Evolutionary conservation across 2,329 filamentous ascomycete genomes (phyloP).

Genomic region (Achaetomium macrosporum): DNA sequence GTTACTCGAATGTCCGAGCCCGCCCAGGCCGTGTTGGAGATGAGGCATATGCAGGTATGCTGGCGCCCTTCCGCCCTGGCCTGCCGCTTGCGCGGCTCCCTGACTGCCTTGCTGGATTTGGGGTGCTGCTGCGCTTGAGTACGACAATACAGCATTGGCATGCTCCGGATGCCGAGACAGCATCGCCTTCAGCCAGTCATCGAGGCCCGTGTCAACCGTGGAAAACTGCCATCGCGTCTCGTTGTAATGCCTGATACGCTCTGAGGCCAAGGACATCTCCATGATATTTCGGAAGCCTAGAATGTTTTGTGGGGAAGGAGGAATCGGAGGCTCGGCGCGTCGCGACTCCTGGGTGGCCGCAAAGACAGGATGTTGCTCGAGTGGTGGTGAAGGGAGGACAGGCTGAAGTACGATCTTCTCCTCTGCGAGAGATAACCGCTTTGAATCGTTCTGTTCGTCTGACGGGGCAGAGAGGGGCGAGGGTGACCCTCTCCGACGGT

Average conservation of each 20-base stretch:
- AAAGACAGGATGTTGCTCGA: constrained; percentile 35
- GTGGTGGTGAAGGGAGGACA: constrained; percentile 33
- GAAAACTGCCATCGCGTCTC: constrained; percentile 67
- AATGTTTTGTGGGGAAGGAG: constrained; percentile 29
- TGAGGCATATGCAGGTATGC: constrained; percentile 34
- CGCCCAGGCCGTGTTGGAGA: constrained; percentile 37
- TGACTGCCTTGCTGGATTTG: constrained; percentile 13
- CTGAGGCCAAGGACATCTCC: constrained; percentile 55
- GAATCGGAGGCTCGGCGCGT: background rate
- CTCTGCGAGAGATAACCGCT: constrained; percentile 38
- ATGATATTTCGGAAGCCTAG: constrained; percentile 72
- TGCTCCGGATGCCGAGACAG: constrained; percentile 45
- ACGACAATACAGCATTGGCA: constrained; percentile 32
- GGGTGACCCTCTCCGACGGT: constrained; percentile 21
- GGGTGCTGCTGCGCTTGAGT: constrained; percentile 9
- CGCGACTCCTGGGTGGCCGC: background rate
- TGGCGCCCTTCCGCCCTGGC: constrained; percentile 16
- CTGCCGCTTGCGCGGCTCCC: constrained; percentile 29
- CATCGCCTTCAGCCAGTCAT: constrained; percentile 47
- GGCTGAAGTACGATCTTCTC: constrained; percentile 38
- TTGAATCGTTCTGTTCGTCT: constrained; percentile 27
- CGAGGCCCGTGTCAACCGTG: constrained; percentile 67
- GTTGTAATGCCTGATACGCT: constrained; percentile 70
- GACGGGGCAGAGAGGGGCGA: constrained; percentile 39
- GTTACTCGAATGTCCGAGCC: constrained; percentile 49